Conservation (phyloP, 352 stramenopile genomes). For the Pseudoperonospora humuli region DNA sequence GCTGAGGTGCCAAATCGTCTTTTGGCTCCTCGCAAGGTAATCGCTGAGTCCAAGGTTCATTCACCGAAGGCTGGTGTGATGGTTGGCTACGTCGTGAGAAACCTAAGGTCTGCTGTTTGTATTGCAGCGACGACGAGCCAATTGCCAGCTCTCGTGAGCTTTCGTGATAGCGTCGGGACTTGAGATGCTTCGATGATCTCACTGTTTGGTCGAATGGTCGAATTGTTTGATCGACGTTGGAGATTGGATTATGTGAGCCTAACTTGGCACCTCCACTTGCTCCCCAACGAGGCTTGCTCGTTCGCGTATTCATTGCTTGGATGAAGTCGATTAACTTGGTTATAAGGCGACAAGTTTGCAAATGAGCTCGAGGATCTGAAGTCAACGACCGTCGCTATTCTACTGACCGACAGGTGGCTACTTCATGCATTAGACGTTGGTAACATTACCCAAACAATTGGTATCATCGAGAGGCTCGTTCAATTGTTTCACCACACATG, state of each 20-base stretch:
- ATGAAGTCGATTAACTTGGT: too few species aligned
- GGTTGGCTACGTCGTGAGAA: conserved; percentile 1
- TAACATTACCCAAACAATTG: too few species aligned
- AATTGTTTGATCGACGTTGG: conserved; percentile 10
- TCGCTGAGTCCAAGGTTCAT: neutral
- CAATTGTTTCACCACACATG: too few species aligned
- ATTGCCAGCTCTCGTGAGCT: conserved; percentile 4
- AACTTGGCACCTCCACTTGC: conserved; percentile 7
- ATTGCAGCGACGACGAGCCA: conserved; percentile 2
- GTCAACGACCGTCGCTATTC: too few species aligned
- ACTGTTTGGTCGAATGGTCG: conserved; percentile 15
- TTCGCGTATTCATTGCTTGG: conserved; percentile 7
- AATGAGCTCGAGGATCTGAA: too few species aligned
- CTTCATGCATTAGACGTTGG: too few species aligned
- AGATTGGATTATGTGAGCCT: conserved; percentile 1
- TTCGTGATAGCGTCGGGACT: conserved; percentile 3
- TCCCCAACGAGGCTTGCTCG: conserved; percentile 4
- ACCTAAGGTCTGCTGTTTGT: neutral
- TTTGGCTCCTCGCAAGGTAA: too few species aligned
- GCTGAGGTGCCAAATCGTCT: conserved; percentile 1
- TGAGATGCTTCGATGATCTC: conserved; percentile 5
- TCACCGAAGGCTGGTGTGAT: neutral
- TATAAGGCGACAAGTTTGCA: too few species aligned
- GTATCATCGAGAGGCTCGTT: too few species aligned
- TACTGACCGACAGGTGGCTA: too few species aligned